phyloP scores from a whole-genome alignment of 2,329 filamentous ascomycete genomes.

The Reticulascus tulasneorum region DNA sequence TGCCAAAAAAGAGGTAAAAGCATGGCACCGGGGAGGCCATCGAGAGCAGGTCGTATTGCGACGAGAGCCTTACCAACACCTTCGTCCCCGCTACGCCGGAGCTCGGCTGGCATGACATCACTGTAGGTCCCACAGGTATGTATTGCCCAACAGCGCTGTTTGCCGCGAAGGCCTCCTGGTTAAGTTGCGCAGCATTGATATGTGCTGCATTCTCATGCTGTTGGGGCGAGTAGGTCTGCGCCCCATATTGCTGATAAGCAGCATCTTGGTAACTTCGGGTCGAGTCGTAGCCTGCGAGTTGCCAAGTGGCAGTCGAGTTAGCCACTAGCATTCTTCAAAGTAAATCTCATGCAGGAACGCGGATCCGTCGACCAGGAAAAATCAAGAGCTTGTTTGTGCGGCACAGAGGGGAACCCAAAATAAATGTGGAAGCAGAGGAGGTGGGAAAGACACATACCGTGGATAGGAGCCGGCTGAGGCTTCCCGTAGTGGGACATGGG shows the following conservation, averaged over 20 bases:
- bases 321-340: background rate
- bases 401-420: background rate
- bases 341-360: too few species aligned
- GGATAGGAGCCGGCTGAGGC: conserved; percentile 68
- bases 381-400: too few species aligned
- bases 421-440: background rate
- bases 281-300: conserved; percentile 52
- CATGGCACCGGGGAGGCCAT: conserved; percentile 51
- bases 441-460: conserved; percentile 59
- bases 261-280: conserved; percentile 57
- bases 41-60: conserved; percentile 65
- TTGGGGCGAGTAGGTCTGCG: conserved; percentile 42
- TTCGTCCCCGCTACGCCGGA: conserved; percentile 67
- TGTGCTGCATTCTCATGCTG: conserved; percentile 37
- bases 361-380: too few species aligned
- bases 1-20: conserved; percentile 73
- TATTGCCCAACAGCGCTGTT: conserved; percentile 65
- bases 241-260: conserved; percentile 48
- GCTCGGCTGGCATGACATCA: conserved; percentile 67
- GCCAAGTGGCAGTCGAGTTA: background rate
- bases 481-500: conserved; percentile 81
- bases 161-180: conserved; percentile 53
- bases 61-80: conserved; percentile 69
- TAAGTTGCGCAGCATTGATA: conserved; percentile 46
- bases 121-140: conserved; percentile 55